Conservation (phyloP, 1,139 yeast species). For the Candida buenavistaensis region DNA sequence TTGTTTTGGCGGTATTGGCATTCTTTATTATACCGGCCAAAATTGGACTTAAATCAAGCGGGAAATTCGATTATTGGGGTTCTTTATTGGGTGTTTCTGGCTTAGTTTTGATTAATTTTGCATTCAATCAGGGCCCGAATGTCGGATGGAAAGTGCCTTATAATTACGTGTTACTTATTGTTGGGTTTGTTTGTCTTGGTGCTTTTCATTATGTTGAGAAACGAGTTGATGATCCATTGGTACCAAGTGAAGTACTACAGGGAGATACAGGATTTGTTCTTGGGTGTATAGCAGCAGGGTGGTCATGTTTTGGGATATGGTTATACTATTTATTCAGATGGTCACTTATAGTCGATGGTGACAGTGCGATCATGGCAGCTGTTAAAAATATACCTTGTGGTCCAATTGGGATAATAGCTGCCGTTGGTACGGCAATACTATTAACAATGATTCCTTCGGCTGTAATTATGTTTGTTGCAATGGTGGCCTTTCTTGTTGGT, state of each 20-base stretch:
- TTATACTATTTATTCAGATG: slow-evolving; percentile 45
- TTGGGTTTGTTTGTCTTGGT: slow-evolving; percentile 40
- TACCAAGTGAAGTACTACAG: slow-evolving; percentile 43
- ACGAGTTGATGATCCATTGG: slow-evolving; percentile 41
- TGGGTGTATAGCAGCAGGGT: slow-evolving; percentile 53
- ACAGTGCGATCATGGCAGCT: slow-evolving; percentile 35
- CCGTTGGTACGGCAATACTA: slow-evolving; percentile 40
- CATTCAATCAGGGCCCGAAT: slow-evolving; percentile 64
- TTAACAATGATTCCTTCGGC: slow-evolving; percentile 40
- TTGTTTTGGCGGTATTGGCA: slow-evolving; percentile 28
- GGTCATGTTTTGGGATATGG: slow-evolving; percentile 66
- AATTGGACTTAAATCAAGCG: slow-evolving; percentile 23
- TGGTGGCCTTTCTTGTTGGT: slow-evolving; percentile 45
- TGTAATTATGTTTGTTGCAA: slow-evolving; percentile 44
- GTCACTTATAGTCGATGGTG: slow-evolving; percentile 29
- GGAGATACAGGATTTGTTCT: slow-evolving; percentile 47
- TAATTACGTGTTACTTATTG: slow-evolving; percentile 49
- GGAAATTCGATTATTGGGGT: slow-evolving; percentile 49
- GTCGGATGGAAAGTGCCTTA: slow-evolving; percentile 56
- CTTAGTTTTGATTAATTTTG: slow-evolving; percentile 50
- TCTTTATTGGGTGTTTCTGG: slow-evolving; percentile 48
- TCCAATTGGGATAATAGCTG: slow-evolving; percentile 47
- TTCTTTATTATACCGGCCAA: slow-evolving; percentile 44
- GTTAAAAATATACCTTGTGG: slow-evolving; percentile 41
- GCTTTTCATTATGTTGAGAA: slow-evolving; percentile 38